Conservation (phyloP, 2,329 filamentous ascomycete genomes). For the Trichoderma sp. region DNA sequence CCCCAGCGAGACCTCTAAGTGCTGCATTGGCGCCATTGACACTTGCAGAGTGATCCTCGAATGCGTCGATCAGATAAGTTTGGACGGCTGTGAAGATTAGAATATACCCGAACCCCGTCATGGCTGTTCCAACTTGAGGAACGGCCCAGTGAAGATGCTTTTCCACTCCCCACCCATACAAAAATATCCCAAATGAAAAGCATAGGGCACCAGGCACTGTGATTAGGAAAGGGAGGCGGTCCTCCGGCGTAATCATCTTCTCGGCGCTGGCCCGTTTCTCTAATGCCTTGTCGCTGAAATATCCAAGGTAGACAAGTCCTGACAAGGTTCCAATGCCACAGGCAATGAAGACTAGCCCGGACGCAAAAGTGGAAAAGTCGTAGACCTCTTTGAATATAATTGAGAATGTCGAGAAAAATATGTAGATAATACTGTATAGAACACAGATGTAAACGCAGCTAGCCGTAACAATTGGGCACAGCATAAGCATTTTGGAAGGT, state of each 20-base stretch:
- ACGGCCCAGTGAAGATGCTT: not conserved
- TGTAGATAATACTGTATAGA: not conserved
- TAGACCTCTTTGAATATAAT: not conserved
- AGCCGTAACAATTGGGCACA: not conserved
- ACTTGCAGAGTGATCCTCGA: not conserved
- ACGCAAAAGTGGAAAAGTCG: not conserved
- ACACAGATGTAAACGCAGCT: not conserved
- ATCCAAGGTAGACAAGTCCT: not conserved
- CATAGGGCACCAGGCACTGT: not conserved
- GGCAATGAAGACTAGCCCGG: not conserved
- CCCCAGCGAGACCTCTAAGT: not conserved
- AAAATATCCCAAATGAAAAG: not conserved
- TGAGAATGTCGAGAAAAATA: not conserved
- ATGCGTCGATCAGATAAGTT: not conserved
- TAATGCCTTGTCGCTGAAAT: not conserved
- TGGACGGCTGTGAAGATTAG: not conserved
- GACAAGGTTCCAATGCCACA: not conserved
- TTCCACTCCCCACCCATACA: not conserved
- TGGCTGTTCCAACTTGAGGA: not conserved
- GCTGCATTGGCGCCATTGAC: not conserved
- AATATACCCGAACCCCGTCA: not conserved
- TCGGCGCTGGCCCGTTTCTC: not conserved
- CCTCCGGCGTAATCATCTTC: not conserved
- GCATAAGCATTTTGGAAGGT: not conserved
- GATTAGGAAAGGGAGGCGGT: not conserved